Evolutionary conservation across 192 early-diverging fungal species (phyloP), one percentile per base, ranked within the genome.

Genomic region (Tieghemiomyces parasiticus): DNA sequence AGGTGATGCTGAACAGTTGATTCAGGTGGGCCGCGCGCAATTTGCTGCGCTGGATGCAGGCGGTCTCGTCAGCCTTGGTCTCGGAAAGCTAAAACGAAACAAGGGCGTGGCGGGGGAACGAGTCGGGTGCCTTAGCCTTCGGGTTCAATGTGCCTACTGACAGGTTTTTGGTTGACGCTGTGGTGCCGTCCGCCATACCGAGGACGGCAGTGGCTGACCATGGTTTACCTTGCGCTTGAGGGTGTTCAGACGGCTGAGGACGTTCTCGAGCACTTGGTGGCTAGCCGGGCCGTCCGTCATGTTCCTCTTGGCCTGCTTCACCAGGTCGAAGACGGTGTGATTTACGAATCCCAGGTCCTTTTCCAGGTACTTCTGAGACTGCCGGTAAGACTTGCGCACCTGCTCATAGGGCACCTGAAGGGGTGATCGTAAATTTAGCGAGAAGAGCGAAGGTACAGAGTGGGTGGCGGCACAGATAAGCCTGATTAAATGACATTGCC

Each of bases 401-500:
- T 92, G 91, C 69, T 93, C 90, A 30, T 85, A 69, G 8, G 91
- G 90, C n/a, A 88, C 87, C 86, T 91, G 62, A 28, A 3, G 25
- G 56, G 33, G 46, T 22, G 24, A 34, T 20, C 20, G 13, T 33
- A 8, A 26, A 13, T n/a, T 13, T 22, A 32, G 6, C 9, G n/a
- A 22, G 8, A 8, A 50, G n/a, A 14, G 22, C 8, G 6, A 9
- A 50, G 19, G n/a, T 22, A 26, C 22, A 22, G n/a, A 14, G 26
- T 50, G 8, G 26, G 49, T 50, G 6, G 26, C 49, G 8, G n/a
- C 22, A 9, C 6, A 16, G 8, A 50, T n/a, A 24, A 20, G 49
- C 6, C 6, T 26, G 22, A 26, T 22, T 16, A 50, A 9, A 22
- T 50, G 49, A 24, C 10, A 8, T 16, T 16, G 22, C 9, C 9